A percentile compares a stretch with the other conserved stretches of the same genome.
Evolutionary conservation across 805 yeast species (phyloP).

Genomic region (Starmera dryadoides): DNA sequence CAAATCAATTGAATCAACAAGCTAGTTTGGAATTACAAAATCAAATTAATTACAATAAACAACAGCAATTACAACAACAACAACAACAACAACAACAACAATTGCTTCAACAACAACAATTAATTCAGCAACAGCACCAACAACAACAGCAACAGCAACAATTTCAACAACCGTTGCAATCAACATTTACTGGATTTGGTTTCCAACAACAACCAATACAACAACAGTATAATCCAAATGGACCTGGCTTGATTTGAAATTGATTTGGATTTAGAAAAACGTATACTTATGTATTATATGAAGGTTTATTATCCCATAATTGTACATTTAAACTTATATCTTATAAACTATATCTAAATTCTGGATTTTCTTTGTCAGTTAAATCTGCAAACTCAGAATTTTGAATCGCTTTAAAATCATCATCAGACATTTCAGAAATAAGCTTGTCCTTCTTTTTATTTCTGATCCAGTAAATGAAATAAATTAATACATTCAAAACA

Average conservation of each 20-base stretch:
- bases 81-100: slow-evolving; percentile 20
- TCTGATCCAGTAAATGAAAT: slow-evolving; percentile 23
- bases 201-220: too few species aligned
- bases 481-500: slow-evolving; percentile 23
- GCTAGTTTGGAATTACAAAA: slow-evolving; percentile 30
- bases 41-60: slow-evolving; percentile 13
- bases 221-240: too few species aligned
- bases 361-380: slow-evolving; percentile 35
- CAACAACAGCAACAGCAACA: too few species aligned
- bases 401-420: slow-evolving; percentile 14
- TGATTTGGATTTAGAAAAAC: too few species aligned
- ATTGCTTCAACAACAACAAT: too few species aligned
- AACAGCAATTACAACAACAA: slow-evolving; percentile 18
- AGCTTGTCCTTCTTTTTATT: slow-evolving; percentile 33
- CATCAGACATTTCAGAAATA: slow-evolving; percentile 14
- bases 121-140: background rate
- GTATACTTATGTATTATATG: too few species aligned
- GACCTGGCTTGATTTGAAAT: too few species aligned
- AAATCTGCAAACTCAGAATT: slow-evolving; percentile 34
- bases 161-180: too few species aligned
- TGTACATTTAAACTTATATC: too few species aligned
- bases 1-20: slow-evolving; percentile 29
- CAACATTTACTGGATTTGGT: too few species aligned
- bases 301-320: too few species aligned
- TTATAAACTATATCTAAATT: slow-evolving; percentile 25